phyloP scores from a whole-genome alignment of 345 rosid genomes.

The Eucalyptus grandis region DNA sequence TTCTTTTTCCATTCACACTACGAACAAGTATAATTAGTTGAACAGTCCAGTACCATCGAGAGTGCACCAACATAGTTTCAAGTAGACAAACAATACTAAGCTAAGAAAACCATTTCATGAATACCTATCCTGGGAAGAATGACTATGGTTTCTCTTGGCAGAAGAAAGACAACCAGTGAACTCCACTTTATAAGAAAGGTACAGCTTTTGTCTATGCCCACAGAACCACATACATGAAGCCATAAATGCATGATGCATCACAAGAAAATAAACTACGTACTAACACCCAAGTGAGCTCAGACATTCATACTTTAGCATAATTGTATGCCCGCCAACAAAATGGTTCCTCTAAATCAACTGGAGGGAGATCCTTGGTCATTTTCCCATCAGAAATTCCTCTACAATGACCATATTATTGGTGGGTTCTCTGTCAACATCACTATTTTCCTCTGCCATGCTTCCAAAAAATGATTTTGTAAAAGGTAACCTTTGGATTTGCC shows the following conservation, averaged over 20 bases:
- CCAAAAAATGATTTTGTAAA: constrained; percentile 16
- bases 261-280: neutral
- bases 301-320: constrained; percentile 64
- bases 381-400: constrained; percentile 75
- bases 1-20: neutral
- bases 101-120: neutral
- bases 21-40: neutral
- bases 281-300: neutral
- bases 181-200: neutral
- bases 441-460: constrained; percentile 55
- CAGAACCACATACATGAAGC: neutral
- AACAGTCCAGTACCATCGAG: neutral
- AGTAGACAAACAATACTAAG: neutral
- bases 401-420: constrained; percentile 55
- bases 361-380: constrained; percentile 79
- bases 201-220: neutral
- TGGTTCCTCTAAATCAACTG: constrained; percentile 87
- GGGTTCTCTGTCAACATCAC: constrained; percentile 54
- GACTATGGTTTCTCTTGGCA: neutral
- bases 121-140: neutral
- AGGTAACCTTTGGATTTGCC: constrained; percentile 39
- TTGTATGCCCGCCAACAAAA: constrained; percentile 93
- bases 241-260: neutral
- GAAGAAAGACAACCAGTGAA: too few relatives aligned
- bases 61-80: neutral